phyloP scores from a whole-genome alignment of 768 basidiomycete species.

The Astraeus odoratus region DNA sequence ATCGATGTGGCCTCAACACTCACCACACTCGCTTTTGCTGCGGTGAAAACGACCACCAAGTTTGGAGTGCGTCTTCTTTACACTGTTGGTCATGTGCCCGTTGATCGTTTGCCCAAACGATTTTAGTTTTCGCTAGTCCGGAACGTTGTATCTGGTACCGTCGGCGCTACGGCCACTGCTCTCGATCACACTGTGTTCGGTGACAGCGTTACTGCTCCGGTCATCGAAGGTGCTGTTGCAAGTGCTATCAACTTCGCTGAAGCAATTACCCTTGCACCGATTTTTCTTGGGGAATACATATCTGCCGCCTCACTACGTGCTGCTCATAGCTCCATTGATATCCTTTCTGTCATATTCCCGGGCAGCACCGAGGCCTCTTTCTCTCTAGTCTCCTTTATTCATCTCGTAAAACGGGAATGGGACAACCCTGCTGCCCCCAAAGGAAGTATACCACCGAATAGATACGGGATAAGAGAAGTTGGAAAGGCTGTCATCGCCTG shows the following conservation, averaged over 20 bases:
- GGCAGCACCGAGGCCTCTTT: conserved; percentile 76
- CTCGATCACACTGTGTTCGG: conserved; percentile 67
- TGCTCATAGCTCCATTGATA: conserved; percentile 69
- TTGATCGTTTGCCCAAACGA: conserved; percentile 3
- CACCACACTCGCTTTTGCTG: conserved; percentile 58
- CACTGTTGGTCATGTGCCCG: conserved; percentile 3
- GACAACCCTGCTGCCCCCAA: conserved; percentile 43
- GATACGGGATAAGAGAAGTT: conserved; percentile 59
- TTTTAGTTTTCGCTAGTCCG: conserved; percentile 63
- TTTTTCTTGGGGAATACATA: conserved; percentile 68
- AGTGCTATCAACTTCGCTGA: conserved; percentile 61
- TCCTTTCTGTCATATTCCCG: conserved; percentile 64
- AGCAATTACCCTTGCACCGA: conserved; percentile 65
- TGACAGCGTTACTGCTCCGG: conserved; percentile 47
- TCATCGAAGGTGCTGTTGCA: conserved; percentile 52
- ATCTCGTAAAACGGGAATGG: conserved; percentile 77
- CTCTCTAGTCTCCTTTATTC: conserved; percentile 73
- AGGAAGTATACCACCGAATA: conserved; percentile 48
- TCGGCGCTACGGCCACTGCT: conserved; percentile 49
- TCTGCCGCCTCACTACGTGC: conserved; percentile 69
- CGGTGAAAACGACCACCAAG: conserved; percentile 59
- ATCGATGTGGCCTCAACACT: conserved; percentile 62
- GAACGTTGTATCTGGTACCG: conserved; percentile 49
- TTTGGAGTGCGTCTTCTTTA: conserved; percentile 58
- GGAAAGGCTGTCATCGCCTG: conserved; percentile 69